phyloP scores from a whole-genome alignment of 208 protist species.

The Leishmania braziliensis region DNA sequence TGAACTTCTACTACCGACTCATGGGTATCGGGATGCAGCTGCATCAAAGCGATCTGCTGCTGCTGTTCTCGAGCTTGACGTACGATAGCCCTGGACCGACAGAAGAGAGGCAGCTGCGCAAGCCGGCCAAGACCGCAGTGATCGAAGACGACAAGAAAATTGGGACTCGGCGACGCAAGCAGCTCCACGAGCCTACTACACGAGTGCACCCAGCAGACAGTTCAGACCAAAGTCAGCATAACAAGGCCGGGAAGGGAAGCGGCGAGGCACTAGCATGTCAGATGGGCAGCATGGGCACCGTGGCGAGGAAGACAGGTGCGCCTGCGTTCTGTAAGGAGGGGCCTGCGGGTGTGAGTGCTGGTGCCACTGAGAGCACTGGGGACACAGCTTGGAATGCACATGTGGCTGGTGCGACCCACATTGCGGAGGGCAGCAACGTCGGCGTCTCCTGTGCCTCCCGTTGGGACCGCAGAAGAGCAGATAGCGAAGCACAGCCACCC shows the following conservation, averaged over 20 bases:
- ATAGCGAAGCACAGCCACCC: slow-evolving; percentile 12
- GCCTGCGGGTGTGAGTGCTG: background rate
- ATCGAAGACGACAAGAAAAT: slow-evolving; percentile 28
- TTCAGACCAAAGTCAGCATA: background rate
- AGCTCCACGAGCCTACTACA: background rate
- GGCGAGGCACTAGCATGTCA: no score
- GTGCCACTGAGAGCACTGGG: background rate
- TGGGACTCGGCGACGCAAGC: slow-evolving; percentile 14
- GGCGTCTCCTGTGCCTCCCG: no score
- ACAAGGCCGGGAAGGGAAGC: no score
- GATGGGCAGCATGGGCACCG: background rate
- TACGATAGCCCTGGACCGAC: slow-evolving; percentile 62
- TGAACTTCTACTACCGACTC: slow-evolving; percentile 70
- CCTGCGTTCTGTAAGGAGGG: background rate
- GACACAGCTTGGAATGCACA: no score
- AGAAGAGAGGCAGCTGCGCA: slow-evolving; percentile 19
- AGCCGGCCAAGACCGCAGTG: slow-evolving; percentile 22
- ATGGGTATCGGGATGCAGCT: slow-evolving; percentile 74
- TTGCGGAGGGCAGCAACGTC: background rate
- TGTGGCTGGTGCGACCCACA: background rate
- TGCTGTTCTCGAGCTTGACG: slow-evolving; percentile 74
- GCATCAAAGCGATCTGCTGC: slow-evolving; percentile 59
- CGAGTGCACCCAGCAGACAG: background rate
- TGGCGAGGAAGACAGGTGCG: background rate
- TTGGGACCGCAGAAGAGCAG: background rate